A percentile compares a stretch with the other conserved stretches of the same genome.
Evolutionary conservation across 768 basidiomycete species (phyloP).

Genomic region (Rhizopogon rudus): DNA sequence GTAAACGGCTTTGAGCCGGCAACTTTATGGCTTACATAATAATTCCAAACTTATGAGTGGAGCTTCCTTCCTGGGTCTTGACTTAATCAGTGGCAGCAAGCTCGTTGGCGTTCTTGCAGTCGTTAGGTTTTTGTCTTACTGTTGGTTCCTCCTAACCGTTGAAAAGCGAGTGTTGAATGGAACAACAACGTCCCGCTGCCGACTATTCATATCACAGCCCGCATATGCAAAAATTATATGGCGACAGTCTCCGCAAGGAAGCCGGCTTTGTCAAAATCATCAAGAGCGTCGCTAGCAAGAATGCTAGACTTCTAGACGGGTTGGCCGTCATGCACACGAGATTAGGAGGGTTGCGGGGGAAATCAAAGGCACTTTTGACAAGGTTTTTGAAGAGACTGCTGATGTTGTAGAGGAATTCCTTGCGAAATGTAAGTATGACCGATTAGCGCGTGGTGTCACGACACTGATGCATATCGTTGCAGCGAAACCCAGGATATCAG

Average conservation of each 20-base stretch:
- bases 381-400: constrained; percentile 91
- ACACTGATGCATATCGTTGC: constrained; percentile 7
- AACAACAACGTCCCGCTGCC: not conserved
- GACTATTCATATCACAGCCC: constrained; percentile 48
- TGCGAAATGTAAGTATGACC: constrained; percentile 63
- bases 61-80: constrained; percentile 91
- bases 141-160: constrained; percentile 93
- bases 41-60: constrained; percentile 97
- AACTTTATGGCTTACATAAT: constrained; percentile 32
- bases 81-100: constrained; percentile 88
- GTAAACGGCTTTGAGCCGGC: too few species aligned
- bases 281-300: constrained; percentile 84
- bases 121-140: constrained; percentile 80
- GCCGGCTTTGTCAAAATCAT: constrained; percentile 99
- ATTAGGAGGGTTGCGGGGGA: constrained; percentile 82
- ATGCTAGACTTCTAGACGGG: constrained; percentile 73
- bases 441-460: too few species aligned
- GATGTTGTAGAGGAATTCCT: constrained; percentile 93
- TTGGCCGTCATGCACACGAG: constrained; percentile 79
- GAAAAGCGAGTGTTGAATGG: constrained; percentile 65
- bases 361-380: constrained; percentile 92
- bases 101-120: constrained; percentile 85
- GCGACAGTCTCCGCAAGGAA: constrained; percentile 88
- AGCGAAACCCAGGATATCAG: constrained; percentile 88
- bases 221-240: constrained; percentile 98